Evolutionary conservation across 805 yeast species (phyloP), one percentile per base, ranked within the genome.

Genomic region (Candida glaebosa): DNA sequence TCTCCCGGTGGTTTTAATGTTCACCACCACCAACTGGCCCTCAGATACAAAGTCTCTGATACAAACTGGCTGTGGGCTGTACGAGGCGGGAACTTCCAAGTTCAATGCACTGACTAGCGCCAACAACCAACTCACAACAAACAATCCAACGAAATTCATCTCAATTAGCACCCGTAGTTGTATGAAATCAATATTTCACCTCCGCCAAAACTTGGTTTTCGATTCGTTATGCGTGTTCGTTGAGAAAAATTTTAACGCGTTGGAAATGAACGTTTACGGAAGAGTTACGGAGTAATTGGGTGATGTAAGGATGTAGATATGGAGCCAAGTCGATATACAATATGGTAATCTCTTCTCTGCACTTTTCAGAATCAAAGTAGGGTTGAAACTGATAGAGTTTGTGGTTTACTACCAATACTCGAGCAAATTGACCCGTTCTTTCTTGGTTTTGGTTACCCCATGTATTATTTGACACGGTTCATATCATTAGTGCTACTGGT

Each of bases 31-130:
- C 50, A 90, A 66, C 59, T 87, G 91, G 43, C 88, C 90, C 51
- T 81, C 85, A 37, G 77, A 69, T 41, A 87, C 95, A 58, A 91
- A 91, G 62, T 93, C 97, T 61, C 99, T 86, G 50, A 93, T 77
- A 71, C 99, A 93, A 44, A 83, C 78, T 28, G 91, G 90, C 24
- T 67, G 59, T 47, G 76, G 65, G 54, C 63, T 61, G 3, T 64
- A 53, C 5, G 54, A 58, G 15, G 83, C 81, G 40, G 73, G 74
- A 15, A 80, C 61, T 37, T 79, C 84, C 51, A 79, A 66, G 54
- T 71, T 78, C 47, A 80, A 63, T 10, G 74, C 75, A 18, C 50
- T 46, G 17, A 54, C 65, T n/a, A 58, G 33, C 31, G 58, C 40
- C 39, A 57, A 25, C 18, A 60, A 48, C 15, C 58, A 41, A 24